Percentiles rank a stretch among this genome's conserved stretches.
Evolutionary conservation across 352 stramenopile genomes (phyloP).

Genomic region (Aphanomyces cochlioides): DNA sequence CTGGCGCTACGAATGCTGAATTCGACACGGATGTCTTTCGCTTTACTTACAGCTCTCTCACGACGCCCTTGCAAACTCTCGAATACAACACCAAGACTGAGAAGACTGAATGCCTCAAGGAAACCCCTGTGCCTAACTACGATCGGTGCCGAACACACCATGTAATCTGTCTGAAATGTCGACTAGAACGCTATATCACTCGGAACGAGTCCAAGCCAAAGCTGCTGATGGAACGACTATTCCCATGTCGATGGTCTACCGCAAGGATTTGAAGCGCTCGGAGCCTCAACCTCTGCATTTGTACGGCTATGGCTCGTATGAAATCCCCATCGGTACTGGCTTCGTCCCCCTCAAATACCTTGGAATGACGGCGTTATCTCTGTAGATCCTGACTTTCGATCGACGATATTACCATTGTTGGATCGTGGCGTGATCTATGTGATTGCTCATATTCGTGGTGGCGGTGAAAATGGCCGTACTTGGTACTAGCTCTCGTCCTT

Average conservation of each 20-base stretch:
- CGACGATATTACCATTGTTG: conserved; percentile 89
- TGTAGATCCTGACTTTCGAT: conserved; percentile 88
- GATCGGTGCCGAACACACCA: conserved; percentile 47
- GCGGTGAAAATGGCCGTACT: conserved; percentile 95
- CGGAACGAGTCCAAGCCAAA: conserved; percentile 84
- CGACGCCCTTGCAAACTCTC: conserved; percentile 85
- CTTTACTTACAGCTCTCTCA: conserved; percentile 91
- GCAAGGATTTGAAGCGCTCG: conserved; percentile 54
- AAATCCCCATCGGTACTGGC: conserved; percentile 65
- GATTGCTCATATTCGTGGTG: conserved; percentile 96
- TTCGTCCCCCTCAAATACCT: neutral
- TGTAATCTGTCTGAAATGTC: neutral
- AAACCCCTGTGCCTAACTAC: conserved; percentile 91
- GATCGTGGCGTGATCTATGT: conserved; percentile 95
- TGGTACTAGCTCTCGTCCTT: conserved; percentile 78
- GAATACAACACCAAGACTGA: conserved; percentile 74
- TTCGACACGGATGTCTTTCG: conserved; percentile 87
- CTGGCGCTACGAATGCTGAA: conserved; percentile 71
- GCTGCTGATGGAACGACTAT: conserved; percentile 83
- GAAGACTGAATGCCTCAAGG: conserved; percentile 84
- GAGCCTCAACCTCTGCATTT: conserved; percentile 76
- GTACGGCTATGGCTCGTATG: conserved; percentile 96
- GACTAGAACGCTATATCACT: conserved; percentile 71
- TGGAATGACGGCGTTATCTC: neutral
- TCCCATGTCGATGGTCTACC: conserved; percentile 80